Percentiles rank a stretch among this genome's conserved stretches.
These are phyloP conservation scores for Lichtheimia corymbifera DNA, from an alignment of 371 early-diverging fungal species.

Conservation along the genomic window DNA sequence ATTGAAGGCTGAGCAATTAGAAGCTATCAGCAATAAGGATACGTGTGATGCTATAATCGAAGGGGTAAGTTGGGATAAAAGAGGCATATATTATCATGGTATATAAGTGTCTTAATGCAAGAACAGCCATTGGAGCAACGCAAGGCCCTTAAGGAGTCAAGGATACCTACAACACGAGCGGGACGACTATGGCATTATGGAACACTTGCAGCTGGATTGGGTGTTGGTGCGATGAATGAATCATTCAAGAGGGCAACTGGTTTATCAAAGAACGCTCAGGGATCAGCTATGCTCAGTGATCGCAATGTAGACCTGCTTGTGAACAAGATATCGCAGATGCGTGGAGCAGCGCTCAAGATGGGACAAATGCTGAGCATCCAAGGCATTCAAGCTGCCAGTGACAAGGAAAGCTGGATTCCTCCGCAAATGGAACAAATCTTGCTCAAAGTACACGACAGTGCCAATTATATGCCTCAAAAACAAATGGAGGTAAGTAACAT, in stretches of 20 bases:
- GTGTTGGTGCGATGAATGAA: conserved; percentile 76
- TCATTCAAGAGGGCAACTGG: conserved; percentile 68
- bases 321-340: conserved; percentile 86
- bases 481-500: conserved; percentile 71
- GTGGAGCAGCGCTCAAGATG: conserved; percentile 96
- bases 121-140: conserved; percentile 10
- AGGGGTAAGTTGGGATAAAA: neutral
- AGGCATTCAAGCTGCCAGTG: conserved; percentile 53
- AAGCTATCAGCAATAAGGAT: conserved; percentile 7
- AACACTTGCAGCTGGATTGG: conserved; percentile 73
- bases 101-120: neutral
- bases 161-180: conserved; percentile 67
- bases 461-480: conserved; percentile 91
- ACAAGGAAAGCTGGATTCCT: conserved; percentile 60
- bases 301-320: conserved; percentile 89
- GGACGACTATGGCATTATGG: conserved; percentile 72
- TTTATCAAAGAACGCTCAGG: conserved; percentile 39
- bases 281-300: conserved; percentile 69
- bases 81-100: neutral
- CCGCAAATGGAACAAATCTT: conserved; percentile 83
- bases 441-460: conserved; percentile 88
- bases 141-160: conserved; percentile 49
- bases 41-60: conserved; percentile 8
- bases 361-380: conserved; percentile 98
- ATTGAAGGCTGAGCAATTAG: conserved; percentile 7